phyloP scores from a whole-genome alignment of 768 basidiomycete species.

The Suillus ampliporus region DNA sequence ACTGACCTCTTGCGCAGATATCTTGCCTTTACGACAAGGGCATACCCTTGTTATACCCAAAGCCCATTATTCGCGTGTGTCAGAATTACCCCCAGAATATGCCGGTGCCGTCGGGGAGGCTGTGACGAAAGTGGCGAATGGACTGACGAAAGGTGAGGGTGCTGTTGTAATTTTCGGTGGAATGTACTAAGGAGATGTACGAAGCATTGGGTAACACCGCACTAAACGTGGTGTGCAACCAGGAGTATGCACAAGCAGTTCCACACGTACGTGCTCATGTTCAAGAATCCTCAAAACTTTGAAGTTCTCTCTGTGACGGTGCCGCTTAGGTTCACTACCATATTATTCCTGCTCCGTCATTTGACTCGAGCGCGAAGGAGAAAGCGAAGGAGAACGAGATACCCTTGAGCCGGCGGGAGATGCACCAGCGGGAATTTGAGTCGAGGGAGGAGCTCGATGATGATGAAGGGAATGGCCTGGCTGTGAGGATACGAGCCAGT shows the following conservation, averaged over 20 bases:
- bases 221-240: constrained; percentile 79
- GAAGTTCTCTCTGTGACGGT: constrained; percentile 5
- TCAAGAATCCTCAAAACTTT: not conserved
- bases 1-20: constrained; percentile 49
- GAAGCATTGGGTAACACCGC: constrained; percentile 58
- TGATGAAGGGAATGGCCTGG: constrained; percentile 55
- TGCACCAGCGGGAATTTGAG: constrained; percentile 68
- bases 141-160: constrained; percentile 61
- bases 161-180: not conserved
- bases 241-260: constrained; percentile 82
- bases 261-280: constrained; percentile 68
- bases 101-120: constrained; percentile 64
- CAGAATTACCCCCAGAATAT: constrained; percentile 65
- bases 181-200: not conserved
- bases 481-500: constrained; percentile 50
- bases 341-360: constrained; percentile 71
- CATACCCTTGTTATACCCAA: constrained; percentile 78
- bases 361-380: constrained; percentile 27
- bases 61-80: constrained; percentile 61
- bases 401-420: constrained; percentile 51
- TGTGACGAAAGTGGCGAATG: constrained; percentile 65
- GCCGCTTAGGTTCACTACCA: constrained; percentile 71
- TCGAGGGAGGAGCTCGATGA: constrained; percentile 63
- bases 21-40: constrained; percentile 67
- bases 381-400: constrained; percentile 12